Evolutionary conservation across 169 alveolate genomes (phyloP), one percentile per base, ranked within the genome.

Genomic region (Babesia divergens): DNA sequence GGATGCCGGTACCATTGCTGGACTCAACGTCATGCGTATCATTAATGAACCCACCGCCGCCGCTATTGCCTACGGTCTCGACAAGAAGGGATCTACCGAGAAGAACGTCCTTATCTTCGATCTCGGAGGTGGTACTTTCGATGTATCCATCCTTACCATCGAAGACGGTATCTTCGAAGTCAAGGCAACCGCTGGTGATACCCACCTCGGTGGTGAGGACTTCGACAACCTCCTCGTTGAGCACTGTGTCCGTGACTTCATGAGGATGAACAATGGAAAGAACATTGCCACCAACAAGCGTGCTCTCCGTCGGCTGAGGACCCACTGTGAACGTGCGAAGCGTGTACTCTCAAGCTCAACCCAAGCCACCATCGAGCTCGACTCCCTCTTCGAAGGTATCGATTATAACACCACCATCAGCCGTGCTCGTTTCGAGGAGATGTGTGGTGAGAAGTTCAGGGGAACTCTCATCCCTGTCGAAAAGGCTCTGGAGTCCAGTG

Each of bases 151-250:
- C 47, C 83, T 98, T 65, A 91, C 98, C 49, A 94, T 98, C 60
- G 98, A 96, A 74, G 98, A 95, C 69, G 98, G 98, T 50, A 93
- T 94, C 44, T 95, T 95, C 83, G 99, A 97, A 79, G 99, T 97
- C 29, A 95, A 93, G 90, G 99, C 99, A 35, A 98, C 99, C 9
- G 95, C 98, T 28, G 99, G 99, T 46, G 99, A 98, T 84, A 98
- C 99, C 20, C 99, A 96, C 81, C 88, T 98, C 67, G 99, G 99
- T 53, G 99, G 99, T 26, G 99, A 98, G 84, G 99, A 98, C 83
- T 97, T 97, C 88, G 99, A 98, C 91, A 94, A 97, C 79, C 92
- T 97, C 65, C 77, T 98, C 42, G 95, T 97, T 20, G 98, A 97
- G 55, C 96, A 92, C 86, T 96, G 98, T 87, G 95, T 95, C 51